Evolutionary conservation across 78 protist genomes (phyloP).

Genomic region (Creolimax fragrantissima): DNA sequence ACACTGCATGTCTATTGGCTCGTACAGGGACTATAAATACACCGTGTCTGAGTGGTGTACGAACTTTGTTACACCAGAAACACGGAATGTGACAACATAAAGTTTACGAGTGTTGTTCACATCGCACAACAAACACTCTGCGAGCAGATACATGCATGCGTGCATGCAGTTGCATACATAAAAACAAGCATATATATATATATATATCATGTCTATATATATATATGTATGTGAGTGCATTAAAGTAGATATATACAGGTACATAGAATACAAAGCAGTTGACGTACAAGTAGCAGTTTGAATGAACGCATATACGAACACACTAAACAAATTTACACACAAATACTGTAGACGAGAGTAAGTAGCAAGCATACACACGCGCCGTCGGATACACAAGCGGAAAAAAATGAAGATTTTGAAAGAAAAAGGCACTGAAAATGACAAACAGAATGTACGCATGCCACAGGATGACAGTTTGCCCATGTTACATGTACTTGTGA

Average conservation of each 20-base stretch:
- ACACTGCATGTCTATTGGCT: background rate
- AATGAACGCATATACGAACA: background rate
- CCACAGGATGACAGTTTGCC: too few relatives aligned
- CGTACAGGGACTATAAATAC: background rate
- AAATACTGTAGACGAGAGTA: background rate
- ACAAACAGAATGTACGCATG: background rate
- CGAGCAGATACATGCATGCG: background rate
- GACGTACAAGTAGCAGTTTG: background rate
- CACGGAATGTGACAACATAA: background rate
- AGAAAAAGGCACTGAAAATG: background rate
- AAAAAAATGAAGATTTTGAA: background rate
- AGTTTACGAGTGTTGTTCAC: background rate
- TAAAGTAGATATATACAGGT: background rate
- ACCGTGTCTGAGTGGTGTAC: background rate
- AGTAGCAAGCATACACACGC: background rate
- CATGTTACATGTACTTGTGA: background rate
- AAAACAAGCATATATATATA: background rate
- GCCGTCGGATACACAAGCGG: background rate
- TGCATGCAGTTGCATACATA: background rate
- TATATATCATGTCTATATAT: background rate
- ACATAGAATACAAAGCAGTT: background rate
- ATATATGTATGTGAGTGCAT: background rate
- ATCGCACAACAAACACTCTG: background rate
- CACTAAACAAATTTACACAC: too few relatives aligned
- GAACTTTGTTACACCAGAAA: background rate